A percentile compares a stretch with the other conserved stretches of the same genome.
phyloP scores from a whole-genome alignment of 106 monocot species.

The Platanthera zijinensis region DNA sequence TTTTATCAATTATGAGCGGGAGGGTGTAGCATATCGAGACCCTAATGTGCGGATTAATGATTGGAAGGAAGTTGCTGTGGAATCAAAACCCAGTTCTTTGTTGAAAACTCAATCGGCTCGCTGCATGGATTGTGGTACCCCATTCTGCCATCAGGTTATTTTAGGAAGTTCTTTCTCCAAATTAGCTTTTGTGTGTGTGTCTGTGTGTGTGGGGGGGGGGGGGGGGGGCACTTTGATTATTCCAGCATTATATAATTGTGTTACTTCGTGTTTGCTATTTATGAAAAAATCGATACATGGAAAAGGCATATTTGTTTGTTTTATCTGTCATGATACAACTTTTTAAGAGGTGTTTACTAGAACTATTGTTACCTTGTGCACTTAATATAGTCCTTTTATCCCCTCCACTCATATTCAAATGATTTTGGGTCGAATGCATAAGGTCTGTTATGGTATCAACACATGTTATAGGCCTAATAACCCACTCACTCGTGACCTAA shows the following conservation, averaged over 20 bases:
- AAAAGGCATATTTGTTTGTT: background rate
- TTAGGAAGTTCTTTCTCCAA: background rate
- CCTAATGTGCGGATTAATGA: constrained; percentile 64
- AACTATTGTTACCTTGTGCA: no score
- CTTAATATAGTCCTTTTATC: no score
- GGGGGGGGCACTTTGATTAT: background rate
- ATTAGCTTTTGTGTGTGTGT: background rate
- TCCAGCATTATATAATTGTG: background rate
- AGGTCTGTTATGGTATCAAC: no score
- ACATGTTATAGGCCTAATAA: no score
- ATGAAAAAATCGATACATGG: background rate
- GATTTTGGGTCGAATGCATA: no score
- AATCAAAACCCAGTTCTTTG: constrained; percentile 70
- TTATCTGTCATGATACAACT: no score
- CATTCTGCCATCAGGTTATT: constrained; percentile 94
- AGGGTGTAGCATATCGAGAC: constrained; percentile 69
- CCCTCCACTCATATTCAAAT: no score
- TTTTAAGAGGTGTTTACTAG: no score
- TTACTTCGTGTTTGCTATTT: no score
- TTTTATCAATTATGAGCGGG: constrained; percentile 70
- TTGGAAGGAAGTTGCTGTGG: constrained; percentile 85
- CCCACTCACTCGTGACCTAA: no score
- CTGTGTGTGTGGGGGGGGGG: no score
- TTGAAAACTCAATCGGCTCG: constrained; percentile 93
- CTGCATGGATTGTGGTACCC: constrained; percentile 99